These are phyloP conservation scores for Styphnolobium japonicum DNA, from an alignment of 306 rosid species.

Conservation along the genomic window DNA sequence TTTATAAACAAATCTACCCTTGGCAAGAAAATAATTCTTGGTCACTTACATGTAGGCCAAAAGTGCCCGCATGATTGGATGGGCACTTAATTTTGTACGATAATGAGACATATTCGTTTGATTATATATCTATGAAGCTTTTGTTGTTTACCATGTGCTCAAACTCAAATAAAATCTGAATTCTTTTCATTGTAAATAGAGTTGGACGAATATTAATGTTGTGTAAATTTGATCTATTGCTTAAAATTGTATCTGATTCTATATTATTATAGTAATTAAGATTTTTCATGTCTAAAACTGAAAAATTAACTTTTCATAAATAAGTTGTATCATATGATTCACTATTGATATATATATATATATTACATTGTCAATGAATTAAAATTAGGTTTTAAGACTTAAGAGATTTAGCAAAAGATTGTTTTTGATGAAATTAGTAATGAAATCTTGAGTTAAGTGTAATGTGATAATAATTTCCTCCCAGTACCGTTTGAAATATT, in stretches of 20 bases:
- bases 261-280: no score
- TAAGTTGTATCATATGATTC: no score
- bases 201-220: not conserved
- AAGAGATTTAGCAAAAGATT: no score
- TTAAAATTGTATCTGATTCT: not conserved
- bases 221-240: not conserved
- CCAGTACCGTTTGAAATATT: no score
- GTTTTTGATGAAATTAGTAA: no score
- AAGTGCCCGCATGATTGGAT: constrained; percentile 42
- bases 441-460: no score
- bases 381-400: no score
- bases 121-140: constrained; percentile 18
- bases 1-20: constrained; percentile 28
- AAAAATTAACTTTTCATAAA: no score
- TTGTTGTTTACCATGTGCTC: constrained; percentile 12
- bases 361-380: no score
- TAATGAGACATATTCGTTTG: constrained; percentile 33
- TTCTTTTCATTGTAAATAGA: not conserved
- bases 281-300: no score
- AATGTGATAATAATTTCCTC: no score
- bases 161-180: not conserved
- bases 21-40: constrained; percentile 13
- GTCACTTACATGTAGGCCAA: constrained; percentile 30
- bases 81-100: constrained; percentile 35
- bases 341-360: no score